These are phyloP conservation scores for Quercus mongolica DNA, from an alignment of 306 rosid species.

Conservation along the genomic window DNA sequence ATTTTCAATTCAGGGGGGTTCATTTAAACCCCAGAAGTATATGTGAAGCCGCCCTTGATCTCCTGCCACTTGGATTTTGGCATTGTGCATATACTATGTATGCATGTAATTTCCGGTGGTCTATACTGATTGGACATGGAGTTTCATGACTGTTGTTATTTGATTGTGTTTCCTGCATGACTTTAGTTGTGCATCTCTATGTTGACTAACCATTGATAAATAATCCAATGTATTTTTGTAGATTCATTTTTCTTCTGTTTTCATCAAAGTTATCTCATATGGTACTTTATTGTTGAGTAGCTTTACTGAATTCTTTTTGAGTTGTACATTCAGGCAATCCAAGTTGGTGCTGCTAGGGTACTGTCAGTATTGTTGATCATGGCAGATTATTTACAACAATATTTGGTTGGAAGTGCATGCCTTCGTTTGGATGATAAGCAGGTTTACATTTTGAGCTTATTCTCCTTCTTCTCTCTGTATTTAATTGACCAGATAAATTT, in stretches of 20 bases:
- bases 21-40: too few relatives aligned
- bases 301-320: constrained; percentile 8
- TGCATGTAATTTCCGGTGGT: neutral
- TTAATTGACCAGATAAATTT: constrained; percentile 5
- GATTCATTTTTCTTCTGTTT: neutral
- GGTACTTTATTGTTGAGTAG: constrained; percentile 17
- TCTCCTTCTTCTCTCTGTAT: neutral
- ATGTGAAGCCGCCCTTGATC: neutral
- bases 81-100: neutral
- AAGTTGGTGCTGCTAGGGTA: constrained; percentile 76
- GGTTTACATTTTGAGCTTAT: constrained; percentile 40
- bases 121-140: neutral
- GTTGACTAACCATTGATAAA: neutral
- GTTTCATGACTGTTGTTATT: neutral
- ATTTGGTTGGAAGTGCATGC: constrained; percentile 56
- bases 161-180: neutral
- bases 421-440: constrained; percentile 67
- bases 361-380: constrained; percentile 58
- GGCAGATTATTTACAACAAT: constrained; percentile 57
- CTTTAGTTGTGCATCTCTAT: neutral
- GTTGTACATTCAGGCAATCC: constrained; percentile 61
- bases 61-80: neutral
- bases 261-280: constrained; percentile 4
- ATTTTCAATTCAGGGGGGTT: too few relatives aligned
- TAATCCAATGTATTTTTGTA: constrained; percentile 1